Percentiles rank a stretch among this genome's conserved stretches.
phyloP scores from a whole-genome alignment of 106 monocot species.

The Agapanthus africanus region DNA sequence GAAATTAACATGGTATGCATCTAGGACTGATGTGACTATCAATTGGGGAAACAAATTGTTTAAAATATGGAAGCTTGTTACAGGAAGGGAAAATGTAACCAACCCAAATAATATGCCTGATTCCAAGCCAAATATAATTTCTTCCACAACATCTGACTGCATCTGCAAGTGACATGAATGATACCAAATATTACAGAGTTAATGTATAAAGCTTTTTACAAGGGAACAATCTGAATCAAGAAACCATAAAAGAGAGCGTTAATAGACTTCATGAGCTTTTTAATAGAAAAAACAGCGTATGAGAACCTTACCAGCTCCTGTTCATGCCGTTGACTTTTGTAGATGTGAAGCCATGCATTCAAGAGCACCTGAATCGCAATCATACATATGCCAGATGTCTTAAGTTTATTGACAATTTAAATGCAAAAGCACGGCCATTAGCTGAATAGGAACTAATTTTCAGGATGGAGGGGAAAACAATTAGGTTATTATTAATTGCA shows the following conservation, averaged over 20 bases:
- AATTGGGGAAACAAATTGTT: neutral
- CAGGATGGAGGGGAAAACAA: neutral
- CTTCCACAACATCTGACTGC: conserved; percentile 82
- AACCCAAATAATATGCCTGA: conserved; percentile 98
- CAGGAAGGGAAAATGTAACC: neutral
- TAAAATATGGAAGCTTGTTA: neutral
- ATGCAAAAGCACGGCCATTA: neutral
- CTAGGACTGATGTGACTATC: neutral
- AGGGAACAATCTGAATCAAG: neutral
- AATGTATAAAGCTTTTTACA: neutral
- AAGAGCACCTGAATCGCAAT: conserved; percentile 42
- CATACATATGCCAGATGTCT: conserved; percentile 9
- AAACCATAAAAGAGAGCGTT: neutral
- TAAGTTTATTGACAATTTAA: neutral
- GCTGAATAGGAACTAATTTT: neutral
- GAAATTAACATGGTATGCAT: neutral
- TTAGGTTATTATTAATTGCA: too few relatives aligned
- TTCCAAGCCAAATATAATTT: conserved; percentile 90
- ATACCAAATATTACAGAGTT: neutral
- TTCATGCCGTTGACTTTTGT: conserved; percentile 69
- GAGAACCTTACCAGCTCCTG: conserved; percentile 59
- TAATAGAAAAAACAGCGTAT: neutral
- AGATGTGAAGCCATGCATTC: conserved; percentile 71
- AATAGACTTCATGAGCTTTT: neutral
- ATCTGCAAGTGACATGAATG: conserved; percentile 29